These are phyloP conservation scores for Tephrocybe sp. DNA, from an alignment of 768 basidiomycete species.

Conservation along the genomic window DNA sequence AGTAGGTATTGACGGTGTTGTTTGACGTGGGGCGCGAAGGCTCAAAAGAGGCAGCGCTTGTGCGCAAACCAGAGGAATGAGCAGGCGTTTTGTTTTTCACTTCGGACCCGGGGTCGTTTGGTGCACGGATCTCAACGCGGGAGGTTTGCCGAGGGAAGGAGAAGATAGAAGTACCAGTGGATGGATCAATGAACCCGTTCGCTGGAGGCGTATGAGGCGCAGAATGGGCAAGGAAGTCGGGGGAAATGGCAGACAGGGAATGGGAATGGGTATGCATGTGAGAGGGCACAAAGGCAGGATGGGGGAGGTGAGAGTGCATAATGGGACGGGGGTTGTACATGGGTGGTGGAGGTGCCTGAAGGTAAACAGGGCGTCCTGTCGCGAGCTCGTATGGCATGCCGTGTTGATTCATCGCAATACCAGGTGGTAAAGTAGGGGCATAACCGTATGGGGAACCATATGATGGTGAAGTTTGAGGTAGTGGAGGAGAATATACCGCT, in stretches of 20 bases:
- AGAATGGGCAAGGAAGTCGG: conserved; percentile 55
- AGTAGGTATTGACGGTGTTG: conserved; percentile 18
- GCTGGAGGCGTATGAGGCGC: conserved; percentile 59
- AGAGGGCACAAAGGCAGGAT: conserved; percentile 56
- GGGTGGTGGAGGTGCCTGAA: conserved; percentile 55
- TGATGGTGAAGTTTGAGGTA: conserved; percentile 48
- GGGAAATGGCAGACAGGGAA: conserved; percentile 40
- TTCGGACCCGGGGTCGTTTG: conserved; percentile 26
- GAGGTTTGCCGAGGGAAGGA: conserved; percentile 69
- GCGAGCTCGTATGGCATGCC: conserved; percentile 82
- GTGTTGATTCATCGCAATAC: conserved; percentile 69
- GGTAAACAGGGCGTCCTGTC: conserved; percentile 76
- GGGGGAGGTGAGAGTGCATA: conserved; percentile 51
- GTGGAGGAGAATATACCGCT: conserved; percentile 41
- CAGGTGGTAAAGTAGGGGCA: conserved; percentile 62
- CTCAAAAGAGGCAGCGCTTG: conserved; percentile 49
- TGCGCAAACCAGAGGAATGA: conserved; percentile 41
- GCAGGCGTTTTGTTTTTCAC: conserved; percentile 28
- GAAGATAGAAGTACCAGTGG: conserved; percentile 69
- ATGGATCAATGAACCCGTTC: conserved; percentile 63
- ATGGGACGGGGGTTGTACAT: conserved; percentile 70
- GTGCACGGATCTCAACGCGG: conserved; percentile 74
- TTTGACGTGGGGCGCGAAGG: conserved; percentile 32
- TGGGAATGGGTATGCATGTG: conserved; percentile 62
- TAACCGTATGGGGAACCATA: conserved; percentile 71